phyloP scores from a whole-genome alignment of 768 basidiomycete species.

The Phylloporus sp. region DNA sequence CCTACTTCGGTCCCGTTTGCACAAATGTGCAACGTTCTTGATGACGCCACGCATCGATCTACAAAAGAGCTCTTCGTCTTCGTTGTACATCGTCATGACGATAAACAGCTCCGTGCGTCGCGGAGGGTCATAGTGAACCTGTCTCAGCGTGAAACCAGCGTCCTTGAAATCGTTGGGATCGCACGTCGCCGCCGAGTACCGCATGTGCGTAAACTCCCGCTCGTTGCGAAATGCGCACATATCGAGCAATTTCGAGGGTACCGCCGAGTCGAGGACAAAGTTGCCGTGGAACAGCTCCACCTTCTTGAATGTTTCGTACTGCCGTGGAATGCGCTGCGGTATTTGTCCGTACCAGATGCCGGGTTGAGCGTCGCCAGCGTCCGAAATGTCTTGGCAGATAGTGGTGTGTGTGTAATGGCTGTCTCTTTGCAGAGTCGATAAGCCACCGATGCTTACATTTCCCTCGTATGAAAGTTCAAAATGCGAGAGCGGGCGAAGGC shows the following conservation, averaged over 20 bases:
- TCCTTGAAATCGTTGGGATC: conserved; percentile 91
- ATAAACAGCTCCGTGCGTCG: conserved; percentile 92
- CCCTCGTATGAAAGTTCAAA: conserved; percentile 35
- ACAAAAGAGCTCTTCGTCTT: conserved; percentile 85
- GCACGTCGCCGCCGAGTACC: conserved; percentile 92
- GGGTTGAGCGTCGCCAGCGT: conserved; percentile 29
- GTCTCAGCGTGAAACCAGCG: conserved; percentile 80
- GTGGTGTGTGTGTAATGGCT: conserved; percentile 29
- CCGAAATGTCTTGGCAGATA: conserved; percentile 33
- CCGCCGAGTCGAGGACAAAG: conserved; percentile 84
- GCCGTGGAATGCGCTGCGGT: conserved; percentile 81
- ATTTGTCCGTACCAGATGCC: conserved; percentile 86
- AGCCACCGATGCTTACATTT: conserved; percentile 56
- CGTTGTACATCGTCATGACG: conserved; percentile 98
- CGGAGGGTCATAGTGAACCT: conserved; percentile 87
- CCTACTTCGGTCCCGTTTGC: conserved; percentile 79
- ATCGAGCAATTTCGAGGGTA: conserved; percentile 86
- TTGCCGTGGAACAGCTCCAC: conserved; percentile 94
- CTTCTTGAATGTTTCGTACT: conserved; percentile 92
- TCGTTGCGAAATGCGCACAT: conserved; percentile 74
- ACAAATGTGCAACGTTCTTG: conserved; percentile 87
- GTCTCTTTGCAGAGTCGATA: conserved; percentile 55
- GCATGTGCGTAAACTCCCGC: conserved; percentile 93
- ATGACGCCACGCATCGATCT: conserved; percentile 95
- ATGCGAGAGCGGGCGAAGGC: conserved; percentile 24